These are phyloP conservation scores for Crucibulum cyathiforme DNA, from an alignment of 1,284 basidiomycete genomes.

Conservation along the genomic window DNA sequence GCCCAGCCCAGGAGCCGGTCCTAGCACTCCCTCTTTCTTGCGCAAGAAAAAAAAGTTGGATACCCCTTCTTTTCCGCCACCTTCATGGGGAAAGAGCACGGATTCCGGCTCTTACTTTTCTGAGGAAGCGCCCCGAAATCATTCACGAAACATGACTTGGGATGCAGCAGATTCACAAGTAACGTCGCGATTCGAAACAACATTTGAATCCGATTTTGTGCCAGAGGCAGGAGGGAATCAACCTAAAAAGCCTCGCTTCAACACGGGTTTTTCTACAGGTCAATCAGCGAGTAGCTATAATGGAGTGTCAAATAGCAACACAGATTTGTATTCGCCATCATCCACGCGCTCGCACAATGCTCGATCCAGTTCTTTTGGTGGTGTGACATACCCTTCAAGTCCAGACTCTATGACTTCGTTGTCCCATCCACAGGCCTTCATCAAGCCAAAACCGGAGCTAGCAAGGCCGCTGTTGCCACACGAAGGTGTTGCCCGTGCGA, in stretches of 20 bases:
- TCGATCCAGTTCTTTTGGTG: not conserved
- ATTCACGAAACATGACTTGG: conserved; percentile 40
- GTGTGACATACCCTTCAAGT: not conserved
- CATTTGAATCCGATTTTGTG: conserved; percentile 47
- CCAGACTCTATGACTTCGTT: conserved; percentile 5
- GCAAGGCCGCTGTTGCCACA: conserved; percentile 50
- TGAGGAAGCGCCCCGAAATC: conserved; percentile 22
- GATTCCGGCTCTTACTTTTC: conserved; percentile 62
- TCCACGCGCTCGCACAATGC: not conserved
- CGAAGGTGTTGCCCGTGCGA: conserved; percentile 74
- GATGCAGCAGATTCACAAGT: conserved; percentile 18
- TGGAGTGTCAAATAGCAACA: too few relatives aligned
- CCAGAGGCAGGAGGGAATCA: conserved; percentile 12
- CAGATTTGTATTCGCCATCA: not conserved
- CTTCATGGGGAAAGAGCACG: conserved; percentile 62
- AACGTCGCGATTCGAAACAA: conserved; percentile 45
- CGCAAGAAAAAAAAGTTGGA: conserved; percentile 58
- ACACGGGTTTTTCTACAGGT: not conserved
- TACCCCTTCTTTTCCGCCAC: conserved; percentile 61
- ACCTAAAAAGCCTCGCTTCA: conserved; percentile 13
- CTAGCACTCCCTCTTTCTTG: conserved; percentile 38
- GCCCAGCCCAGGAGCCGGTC: conserved; percentile 47
- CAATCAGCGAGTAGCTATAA: not conserved
- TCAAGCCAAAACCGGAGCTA: conserved; percentile 57
- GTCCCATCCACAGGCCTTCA: conserved; percentile 18